Conservation (phyloP, 176 grass and related monocot species). For the Cenchrus americanus region DNA sequence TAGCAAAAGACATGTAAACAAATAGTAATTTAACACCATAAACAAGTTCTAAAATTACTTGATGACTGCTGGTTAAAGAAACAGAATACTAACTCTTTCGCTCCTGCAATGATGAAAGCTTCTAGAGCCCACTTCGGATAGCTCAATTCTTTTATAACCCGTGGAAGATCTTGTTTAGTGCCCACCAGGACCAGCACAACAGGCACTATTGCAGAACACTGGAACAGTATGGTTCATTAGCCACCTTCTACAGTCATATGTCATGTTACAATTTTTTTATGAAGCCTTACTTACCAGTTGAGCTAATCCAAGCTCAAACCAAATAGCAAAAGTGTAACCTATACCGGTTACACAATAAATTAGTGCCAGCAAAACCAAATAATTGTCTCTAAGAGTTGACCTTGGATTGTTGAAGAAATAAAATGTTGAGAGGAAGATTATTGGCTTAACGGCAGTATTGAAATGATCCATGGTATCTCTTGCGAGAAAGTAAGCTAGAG, state of each 20-base stretch:
- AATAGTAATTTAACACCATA: neutral
- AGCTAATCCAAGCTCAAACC: conserved; percentile 78
- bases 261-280: neutral
- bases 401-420: conserved; percentile 79
- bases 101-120: conserved; percentile 67
- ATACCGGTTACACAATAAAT: conserved; percentile 84
- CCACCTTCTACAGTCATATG: neutral
- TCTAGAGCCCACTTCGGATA: conserved; percentile 78
- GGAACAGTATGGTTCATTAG: conserved; percentile 48
- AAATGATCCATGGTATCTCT: conserved; percentile 87
- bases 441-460: conserved; percentile 64
- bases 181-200: conserved; percentile 67
- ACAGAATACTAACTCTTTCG: conserved; percentile 55
- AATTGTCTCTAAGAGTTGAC: conserved; percentile 65
- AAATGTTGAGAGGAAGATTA: conserved; percentile 74
- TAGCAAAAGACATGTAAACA: too few species aligned
- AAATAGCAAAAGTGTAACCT: conserved; percentile 75
- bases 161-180: conserved; percentile 45
- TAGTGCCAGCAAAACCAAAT: conserved; percentile 65
- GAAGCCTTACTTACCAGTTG: conserved; percentile 57
- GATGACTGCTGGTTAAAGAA: neutral
- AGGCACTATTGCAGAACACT: conserved; percentile 73
- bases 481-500: conserved; percentile 78
- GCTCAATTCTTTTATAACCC: conserved; percentile 47
- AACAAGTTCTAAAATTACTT: neutral